phyloP scores from a whole-genome alignment of 177 flowering plant genomes.

The Vitis hybrid region DNA sequence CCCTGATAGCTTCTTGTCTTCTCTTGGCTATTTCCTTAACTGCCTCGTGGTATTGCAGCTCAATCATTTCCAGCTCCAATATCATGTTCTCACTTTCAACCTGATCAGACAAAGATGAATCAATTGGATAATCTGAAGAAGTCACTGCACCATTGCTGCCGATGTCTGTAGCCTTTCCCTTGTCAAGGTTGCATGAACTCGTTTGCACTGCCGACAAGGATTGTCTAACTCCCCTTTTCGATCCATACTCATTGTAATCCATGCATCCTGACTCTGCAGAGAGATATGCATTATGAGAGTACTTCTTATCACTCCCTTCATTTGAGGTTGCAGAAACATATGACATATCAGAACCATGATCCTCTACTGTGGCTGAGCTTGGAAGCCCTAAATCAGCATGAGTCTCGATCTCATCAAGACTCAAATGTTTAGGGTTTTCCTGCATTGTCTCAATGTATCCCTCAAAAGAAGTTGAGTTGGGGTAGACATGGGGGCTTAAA shows the following conservation, averaged over 20 bases:
- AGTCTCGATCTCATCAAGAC: conserved; percentile 22
- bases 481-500: conserved; percentile 10
- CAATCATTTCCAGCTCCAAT: conserved; percentile 36
- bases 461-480: conserved; percentile 19
- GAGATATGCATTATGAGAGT: conserved; percentile 10
- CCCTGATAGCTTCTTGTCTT: conserved; percentile 32
- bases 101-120: conserved; percentile 22
- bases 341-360: conserved; percentile 32
- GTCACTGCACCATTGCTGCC: conserved; percentile 5
- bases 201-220: conserved; percentile 15
- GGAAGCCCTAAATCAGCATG: conserved; percentile 18
- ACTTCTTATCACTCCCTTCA: conserved; percentile 17
- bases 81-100: conserved; percentile 30
- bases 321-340: conserved; percentile 28
- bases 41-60: conserved; percentile 34
- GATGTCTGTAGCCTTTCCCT: conserved; percentile 3
- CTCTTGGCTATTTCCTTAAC: conserved; percentile 27
- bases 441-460: conserved; percentile 17
- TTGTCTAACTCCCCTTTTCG: conserved; percentile 14
- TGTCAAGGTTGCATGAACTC: conserved; percentile 7
- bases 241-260: conserved; percentile 12
- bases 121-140: conserved; percentile 13
- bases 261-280: conserved; percentile 14
- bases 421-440: conserved; percentile 16
- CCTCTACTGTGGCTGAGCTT: conserved; percentile 14